Evolutionary conservation across 1,284 basidiomycete species (phyloP).

Genomic region (Marasmius tenuissimus): DNA sequence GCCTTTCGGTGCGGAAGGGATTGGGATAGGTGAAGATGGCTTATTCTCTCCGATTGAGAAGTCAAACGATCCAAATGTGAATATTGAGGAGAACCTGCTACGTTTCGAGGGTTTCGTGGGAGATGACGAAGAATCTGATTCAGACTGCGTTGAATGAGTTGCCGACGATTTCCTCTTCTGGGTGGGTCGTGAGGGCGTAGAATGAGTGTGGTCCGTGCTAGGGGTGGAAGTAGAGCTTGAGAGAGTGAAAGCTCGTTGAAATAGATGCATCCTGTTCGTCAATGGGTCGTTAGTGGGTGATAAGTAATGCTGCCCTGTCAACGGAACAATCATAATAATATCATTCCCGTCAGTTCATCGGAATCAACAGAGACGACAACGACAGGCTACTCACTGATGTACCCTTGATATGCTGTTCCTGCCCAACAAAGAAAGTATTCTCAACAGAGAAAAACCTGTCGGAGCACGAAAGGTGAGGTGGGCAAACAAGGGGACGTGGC

Average conservation of each 20-base stretch:
- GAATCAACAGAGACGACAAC: background rate
- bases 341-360: background rate
- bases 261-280: background rate
- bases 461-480: background rate
- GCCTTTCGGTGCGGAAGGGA: background rate
- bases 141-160: background rate
- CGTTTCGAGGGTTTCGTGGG: background rate
- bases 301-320: background rate
- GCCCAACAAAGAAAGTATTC: background rate
- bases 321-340: background rate
- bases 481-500: background rate
- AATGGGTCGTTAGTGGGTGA: background rate
- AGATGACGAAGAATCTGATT: background rate
- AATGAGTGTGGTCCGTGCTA: conserved; percentile 1
- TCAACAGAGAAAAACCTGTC: background rate
- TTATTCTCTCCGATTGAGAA: background rate
- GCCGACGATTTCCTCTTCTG: background rate
- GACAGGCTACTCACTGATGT: background rate
- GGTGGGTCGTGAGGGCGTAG: background rate
- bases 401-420: background rate
- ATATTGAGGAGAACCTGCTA: conserved; percentile 1
- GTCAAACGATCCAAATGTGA: background rate
- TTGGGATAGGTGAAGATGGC: background rate
- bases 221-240: background rate
- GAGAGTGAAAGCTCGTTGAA: background rate